Percentiles rank a stretch among this genome's conserved stretches.
phyloP scores from a whole-genome alignment of 169 alveolate genomes.

The Pseudocohnilembus persalinus region DNA sequence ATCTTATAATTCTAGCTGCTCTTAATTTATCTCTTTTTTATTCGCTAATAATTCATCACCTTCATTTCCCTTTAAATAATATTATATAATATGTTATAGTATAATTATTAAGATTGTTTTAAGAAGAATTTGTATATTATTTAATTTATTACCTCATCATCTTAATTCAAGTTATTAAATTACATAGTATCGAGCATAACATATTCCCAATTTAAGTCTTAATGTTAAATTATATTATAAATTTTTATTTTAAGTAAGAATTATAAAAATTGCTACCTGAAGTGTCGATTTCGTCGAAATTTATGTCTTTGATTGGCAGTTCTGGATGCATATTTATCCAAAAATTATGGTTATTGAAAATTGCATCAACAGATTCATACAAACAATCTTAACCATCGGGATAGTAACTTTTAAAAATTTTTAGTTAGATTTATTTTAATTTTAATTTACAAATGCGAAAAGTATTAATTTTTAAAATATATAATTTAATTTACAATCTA shows the following conservation, averaged over 20 bases:
- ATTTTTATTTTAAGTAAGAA: not conserved
- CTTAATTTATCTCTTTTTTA: constrained; percentile 56
- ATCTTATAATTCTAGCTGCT: constrained; percentile 46
- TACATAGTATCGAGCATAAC: constrained; percentile 62
- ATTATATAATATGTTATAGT: not conserved
- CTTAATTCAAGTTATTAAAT: constrained; percentile 9
- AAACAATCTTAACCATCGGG: constrained; percentile 45
- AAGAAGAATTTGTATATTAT: not conserved
- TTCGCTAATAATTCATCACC: constrained; percentile 55
- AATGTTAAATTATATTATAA: no score
- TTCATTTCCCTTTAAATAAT: constrained; percentile 57
- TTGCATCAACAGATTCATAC: constrained; percentile 71
- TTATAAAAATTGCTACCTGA: constrained; percentile 10
- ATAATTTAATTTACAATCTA: constrained; percentile 41
- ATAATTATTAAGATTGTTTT: not conserved
- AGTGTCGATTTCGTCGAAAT: constrained; percentile 62
- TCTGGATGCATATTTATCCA: constrained; percentile 78
- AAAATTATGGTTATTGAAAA: constrained; percentile 78
- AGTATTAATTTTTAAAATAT: not conserved
- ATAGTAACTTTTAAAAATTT: not conserved
- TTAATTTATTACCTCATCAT: not conserved
- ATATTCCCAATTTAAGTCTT: constrained; percentile 6
- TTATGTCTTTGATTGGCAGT: constrained; percentile 56
- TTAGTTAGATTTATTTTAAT: not conserved
- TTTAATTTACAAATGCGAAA: no score